Base-by-base conservation (phyloP, 495 filamentous ascomycete species). In the Thermochaetoides thermophila region DNA sequence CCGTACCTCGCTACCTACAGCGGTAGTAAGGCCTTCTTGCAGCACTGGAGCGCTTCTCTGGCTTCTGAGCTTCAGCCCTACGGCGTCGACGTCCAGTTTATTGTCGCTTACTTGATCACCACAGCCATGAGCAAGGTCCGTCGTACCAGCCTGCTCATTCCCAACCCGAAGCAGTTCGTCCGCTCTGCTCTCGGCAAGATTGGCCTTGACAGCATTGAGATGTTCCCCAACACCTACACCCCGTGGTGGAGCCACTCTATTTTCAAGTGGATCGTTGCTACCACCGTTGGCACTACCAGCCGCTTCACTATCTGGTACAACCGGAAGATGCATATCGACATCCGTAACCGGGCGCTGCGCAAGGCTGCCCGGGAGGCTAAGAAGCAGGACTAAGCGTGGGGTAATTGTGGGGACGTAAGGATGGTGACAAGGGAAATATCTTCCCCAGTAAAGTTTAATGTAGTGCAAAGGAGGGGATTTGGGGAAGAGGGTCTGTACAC, bases 121-220 rank as follows among this genome's bases (percentile, higher is more conserved):
- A 81, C 78, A 10, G 84, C 89, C 34, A 96, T 99, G 91, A 83
- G 75, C 52, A 99, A 99, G 73, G 70, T 99, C 39, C 73, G 84
- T 40, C 73, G 71, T 33, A 60, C 84, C 1, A 84, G 71, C 43
- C 53, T 73, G 22, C 52, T 81, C 43, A 81, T 94, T 34, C 89
- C 91, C 8, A 83, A 63, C 35, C 80, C 87, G 5, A 78, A 74
- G 53, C 60, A 63, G 26, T 96, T 95, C 52, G 91, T 99, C 12
- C 69, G 69, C 39, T 60, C 79, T 2, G 73, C 77, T 5, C 61
- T 99, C 45, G 61, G 68, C 26, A 94, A 84, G 70, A 71, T 99
- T 40, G 86, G 87, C 5, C 60, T 74, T 27, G 74, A 69, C 43
- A 75, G 84, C 35, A 82, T 80, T 24, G 77, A 83, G 38, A 59